Evolutionary conservation across 192 early-diverging fungal genomes (phyloP), one percentile per base, ranked within the genome.

Genomic region (Backusella tarrabulga): DNA sequence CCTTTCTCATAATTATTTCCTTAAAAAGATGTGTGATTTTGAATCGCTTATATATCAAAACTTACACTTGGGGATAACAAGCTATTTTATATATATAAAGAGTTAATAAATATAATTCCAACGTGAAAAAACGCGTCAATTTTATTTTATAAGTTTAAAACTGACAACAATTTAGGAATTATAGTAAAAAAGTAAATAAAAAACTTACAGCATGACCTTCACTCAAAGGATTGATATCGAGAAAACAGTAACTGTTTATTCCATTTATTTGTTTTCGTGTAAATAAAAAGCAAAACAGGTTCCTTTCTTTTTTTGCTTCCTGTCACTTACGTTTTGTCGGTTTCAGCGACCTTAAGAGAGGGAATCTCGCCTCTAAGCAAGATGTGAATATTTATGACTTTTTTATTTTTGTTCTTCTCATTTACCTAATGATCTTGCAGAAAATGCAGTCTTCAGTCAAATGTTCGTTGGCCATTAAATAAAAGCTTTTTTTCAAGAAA

Each of bases 341-440:
- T 97, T 83, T 98, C 97, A 34, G 90, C 73, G 36, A 97, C 76
- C 79, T 96, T 92, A 77, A 90, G 85, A 26, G 93, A 94, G 42
- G 95, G 95, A 70, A 97, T 96, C 71, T 92, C 90, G 66, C 94
- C 92, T 50, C 86, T 90, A 72, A 60, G 29, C 19, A 60, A 60
- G 11, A 23, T 60, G 54, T 23, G 8, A 60, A 11, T 3, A 60
- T 26, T 7, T 34, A 15, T 35, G 8, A 19, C 29, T 32, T 17
- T 17, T 71, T 34, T 26, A 12, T n/a, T n/a, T 36, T 50, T 19
- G 17, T 12, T 19, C 46, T 17, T 19, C 17, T 50, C 46, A 50
- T 14, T 72, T 84, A 80, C 83, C 85, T 85, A 76, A 93, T 84
- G 75, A 98, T 97, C 85, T 93, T 95, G 88, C 97, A 98, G 77